Evolutionary conservation across 2,329 filamentous ascomycete genomes (phyloP), one percentile per base, ranked within the genome.

Genomic region (Colletotrichum tanaceti): DNA sequence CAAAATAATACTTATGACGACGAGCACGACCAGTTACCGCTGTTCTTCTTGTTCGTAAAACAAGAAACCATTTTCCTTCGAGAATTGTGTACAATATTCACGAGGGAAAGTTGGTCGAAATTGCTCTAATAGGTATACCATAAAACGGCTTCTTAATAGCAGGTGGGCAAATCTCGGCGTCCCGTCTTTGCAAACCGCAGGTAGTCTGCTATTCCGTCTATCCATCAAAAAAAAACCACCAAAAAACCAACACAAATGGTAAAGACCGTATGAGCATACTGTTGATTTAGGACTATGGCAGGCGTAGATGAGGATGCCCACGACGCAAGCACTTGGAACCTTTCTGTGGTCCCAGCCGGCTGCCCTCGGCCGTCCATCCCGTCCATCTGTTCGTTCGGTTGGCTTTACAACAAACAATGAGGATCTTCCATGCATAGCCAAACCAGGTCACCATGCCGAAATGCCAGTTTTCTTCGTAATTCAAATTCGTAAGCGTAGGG

Each of bases 241-340:
- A 32, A 10, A 35, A 35, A 35, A 9, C 7, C 2, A 24, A 24
- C 2, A 24, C 2, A 35, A 32, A 22, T 57, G 49, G 62, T 68
- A 68, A 60, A 44, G 65, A 68, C 55, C 62, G 65, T 65, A 24
- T 39, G 57, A 49, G 65, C 62, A 65, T 65, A 55, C 62, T 65
- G 62, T 65, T 68, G 18, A 60, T 60, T 60, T 28, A 53, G 65
- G 65, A 68, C 65, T 60, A 68, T 60, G n/a, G 62, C 50, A 68
- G 43, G 44, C 55, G 62, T 57, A 65, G 35, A 50, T 65, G 62
- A 44, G 53, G 64, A 18, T 55, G 35, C 35, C 47, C 65, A 24
- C 39, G 50, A 50, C 35, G 60, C 38, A 65, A 64, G 54, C 50
- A 41, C 46, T 59, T 53, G 18, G 44, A 59, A 47, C 35, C 62